Percentiles rank a stretch among this genome's conserved stretches.
Evolutionary conservation across 192 early-diverging fungal genomes (phyloP).

Genomic region (Phycomyces blakesleeanus): DNA sequence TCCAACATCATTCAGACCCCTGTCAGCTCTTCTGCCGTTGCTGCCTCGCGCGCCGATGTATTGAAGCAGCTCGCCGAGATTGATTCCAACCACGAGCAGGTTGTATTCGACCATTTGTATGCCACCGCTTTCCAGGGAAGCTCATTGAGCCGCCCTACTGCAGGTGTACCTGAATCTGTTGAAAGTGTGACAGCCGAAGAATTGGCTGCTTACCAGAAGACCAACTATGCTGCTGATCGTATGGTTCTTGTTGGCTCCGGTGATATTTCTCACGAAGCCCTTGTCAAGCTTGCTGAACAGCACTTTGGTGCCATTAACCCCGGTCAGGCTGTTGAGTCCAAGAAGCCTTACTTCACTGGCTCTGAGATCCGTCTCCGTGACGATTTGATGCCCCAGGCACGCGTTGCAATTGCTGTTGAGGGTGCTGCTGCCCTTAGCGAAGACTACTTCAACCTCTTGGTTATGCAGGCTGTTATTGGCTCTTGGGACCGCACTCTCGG

Average conservation of each 20-base stretch:
- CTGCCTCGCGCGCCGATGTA: conserved; percentile 93
- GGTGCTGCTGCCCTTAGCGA: conserved; percentile 89
- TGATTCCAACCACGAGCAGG: conserved; percentile 90
- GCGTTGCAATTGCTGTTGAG: conserved; percentile 96
- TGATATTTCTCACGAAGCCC: conserved; percentile 86
- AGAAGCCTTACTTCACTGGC: conserved; percentile 79
- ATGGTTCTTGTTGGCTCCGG: conserved; percentile 94
- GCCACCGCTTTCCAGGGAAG: conserved; percentile 89
- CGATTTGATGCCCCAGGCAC: conserved; percentile 89
- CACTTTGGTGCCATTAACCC: conserved; percentile 72
- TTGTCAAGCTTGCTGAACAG: conserved; percentile 89
- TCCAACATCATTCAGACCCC: conserved; percentile 90
- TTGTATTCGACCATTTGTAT: conserved; percentile 97
- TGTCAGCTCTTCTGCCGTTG: conserved; percentile 74
- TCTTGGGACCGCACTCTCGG: conserved; percentile 94
- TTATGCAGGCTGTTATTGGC: conserved; percentile 89
- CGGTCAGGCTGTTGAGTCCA: conserved; percentile 23
- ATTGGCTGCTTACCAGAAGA: conserved; percentile 79
- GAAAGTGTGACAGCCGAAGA: conserved; percentile 80
- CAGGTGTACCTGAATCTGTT: conserved; percentile 92
- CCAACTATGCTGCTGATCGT: conserved; percentile 91
- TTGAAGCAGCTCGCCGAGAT: conserved; percentile 85
- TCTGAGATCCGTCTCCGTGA: conserved; percentile 88
- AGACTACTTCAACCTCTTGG: conserved; percentile 92
- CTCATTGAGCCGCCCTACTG: conserved; percentile 84